Evolutionary conservation across 1,139 yeast species (phyloP), one percentile per base, ranked within the genome.

Genomic region (Blastobotrys persicus): DNA sequence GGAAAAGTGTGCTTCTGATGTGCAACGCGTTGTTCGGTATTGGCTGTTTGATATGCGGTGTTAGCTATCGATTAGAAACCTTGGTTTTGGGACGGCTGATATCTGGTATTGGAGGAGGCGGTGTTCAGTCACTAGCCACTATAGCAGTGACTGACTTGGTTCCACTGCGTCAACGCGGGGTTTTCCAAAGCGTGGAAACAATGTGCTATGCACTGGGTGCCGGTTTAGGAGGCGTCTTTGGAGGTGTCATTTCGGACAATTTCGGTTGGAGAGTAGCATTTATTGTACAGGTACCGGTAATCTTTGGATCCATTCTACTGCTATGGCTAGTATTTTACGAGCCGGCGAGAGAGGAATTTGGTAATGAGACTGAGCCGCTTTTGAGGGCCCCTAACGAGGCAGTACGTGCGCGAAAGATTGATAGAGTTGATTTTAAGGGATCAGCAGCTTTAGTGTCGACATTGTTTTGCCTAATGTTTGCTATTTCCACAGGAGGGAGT

Each of bases 221-320:
- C 4, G 85, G 85, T 2, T 70, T 79, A 14, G 89, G 91, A 35
- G 89, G 89, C 4, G 66, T 80, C 1, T 63, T 80, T 43, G 87
- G 96, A 38, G 94, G 95, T 9, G 61, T 82, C 35, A 69, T 87
- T 31, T 79, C 91, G 19, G 87, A 81, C 50, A 61, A 67, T 12
- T 74, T 81, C 56, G 95, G 95, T 33, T 89, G 97, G 96, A 77
- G 88, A 62, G 77, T 76, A 61, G 83, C 83, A 1, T 81, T 81
- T 58, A 67, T 73, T 55, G 62, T 75, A 44, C 87, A 81, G 61
- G 77, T 79, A 1, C 96, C 96, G 0, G 67, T 87, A 31, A 81
- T 88, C 2, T 45, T 78, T 2, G 16, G 67, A 4, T 82, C 85
- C 14, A 76, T 77, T 1, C 13, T 71, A 1, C 62, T 70, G 38